Conservation (phyloP, 1,139 yeast genomes). For the Meyerozyma carpophila region DNA sequence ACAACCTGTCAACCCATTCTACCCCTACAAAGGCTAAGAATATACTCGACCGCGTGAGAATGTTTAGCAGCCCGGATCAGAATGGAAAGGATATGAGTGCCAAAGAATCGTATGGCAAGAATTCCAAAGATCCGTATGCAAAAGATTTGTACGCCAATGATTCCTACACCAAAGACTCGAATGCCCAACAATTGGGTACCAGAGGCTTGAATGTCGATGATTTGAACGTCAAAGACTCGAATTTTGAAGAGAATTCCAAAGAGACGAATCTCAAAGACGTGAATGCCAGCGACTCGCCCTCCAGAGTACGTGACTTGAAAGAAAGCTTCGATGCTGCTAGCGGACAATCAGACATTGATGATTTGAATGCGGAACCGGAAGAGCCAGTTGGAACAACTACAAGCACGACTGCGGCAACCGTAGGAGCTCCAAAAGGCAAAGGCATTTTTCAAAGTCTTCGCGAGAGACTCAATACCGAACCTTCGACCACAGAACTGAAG, state of each 20-base stretch:
- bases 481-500: not conserved
- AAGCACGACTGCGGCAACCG: not conserved
- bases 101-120: too few relatives aligned
- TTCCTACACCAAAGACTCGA: too few relatives aligned
- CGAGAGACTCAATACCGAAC: constrained; percentile 3
- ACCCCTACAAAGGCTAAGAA: constrained; percentile 15
- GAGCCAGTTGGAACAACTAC: not conserved
- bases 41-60: constrained; percentile 35
- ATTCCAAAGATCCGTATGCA: too few relatives aligned
- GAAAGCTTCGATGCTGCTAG: constrained; percentile 5
- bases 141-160: too few relatives aligned
- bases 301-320: constrained; percentile 11
- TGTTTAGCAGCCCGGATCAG: constrained; percentile 12
- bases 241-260: too few relatives aligned
- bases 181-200: too few relatives aligned
- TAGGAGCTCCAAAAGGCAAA: constrained; percentile 1
- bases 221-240: too few relatives aligned
- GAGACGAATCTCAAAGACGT: too few relatives aligned
- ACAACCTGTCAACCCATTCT: constrained; percentile 2
- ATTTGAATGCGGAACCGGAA: not conserved
- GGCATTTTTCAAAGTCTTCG: constrained; percentile 5
- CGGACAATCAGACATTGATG: not conserved
- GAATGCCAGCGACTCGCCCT: not conserved
- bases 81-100: too few relatives aligned
- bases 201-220: too few relatives aligned